Evolutionary conservation across 2,329 filamentous ascomycete genomes (phyloP).

Genomic region (Ustilaginoidea virens): DNA sequence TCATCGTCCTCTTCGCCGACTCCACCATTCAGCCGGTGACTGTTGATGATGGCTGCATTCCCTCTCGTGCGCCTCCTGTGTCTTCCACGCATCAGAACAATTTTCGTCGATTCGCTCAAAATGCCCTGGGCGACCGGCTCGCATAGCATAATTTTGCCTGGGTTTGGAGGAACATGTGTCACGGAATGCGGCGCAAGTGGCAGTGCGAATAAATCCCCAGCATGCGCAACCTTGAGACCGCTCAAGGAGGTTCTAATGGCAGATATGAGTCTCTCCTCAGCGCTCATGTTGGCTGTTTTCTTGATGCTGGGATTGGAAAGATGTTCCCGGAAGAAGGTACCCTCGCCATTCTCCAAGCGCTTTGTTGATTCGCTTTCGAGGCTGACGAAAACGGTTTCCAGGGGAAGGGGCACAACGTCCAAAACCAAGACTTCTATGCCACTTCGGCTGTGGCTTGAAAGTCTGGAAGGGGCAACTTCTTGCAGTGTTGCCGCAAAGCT

Average conservation of each 20-base stretch:
- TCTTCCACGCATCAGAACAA: constrained; percentile 59
- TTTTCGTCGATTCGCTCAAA: constrained; percentile 60
- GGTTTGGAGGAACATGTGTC: constrained; percentile 69
- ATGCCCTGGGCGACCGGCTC: constrained; percentile 87
- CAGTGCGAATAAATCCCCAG: constrained; percentile 63
- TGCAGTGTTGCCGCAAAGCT: constrained; percentile 62
- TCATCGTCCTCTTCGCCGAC: constrained; percentile 55
- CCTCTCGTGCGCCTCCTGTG: constrained; percentile 36
- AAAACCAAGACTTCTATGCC: constrained; percentile 74
- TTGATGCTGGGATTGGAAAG: constrained; percentile 25
- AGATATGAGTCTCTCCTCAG: constrained; percentile 43
- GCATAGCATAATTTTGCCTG: constrained; percentile 80
- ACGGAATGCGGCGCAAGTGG: constrained; percentile 73
- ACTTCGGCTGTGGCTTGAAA: constrained; percentile 54
- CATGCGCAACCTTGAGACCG: constrained; percentile 61
- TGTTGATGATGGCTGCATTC: constrained; percentile 27
- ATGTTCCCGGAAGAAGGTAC: constrained; percentile 59
- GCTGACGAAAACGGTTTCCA: constrained; percentile 78
- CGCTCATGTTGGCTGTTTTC: constrained; percentile 17
- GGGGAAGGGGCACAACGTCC: constrained; percentile 61
- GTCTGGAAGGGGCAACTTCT: constrained; percentile 58
- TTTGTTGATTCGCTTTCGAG: constrained; percentile 68
- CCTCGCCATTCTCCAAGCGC: constrained; percentile 69
- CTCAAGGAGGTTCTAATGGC: constrained; percentile 62
- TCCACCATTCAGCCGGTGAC: constrained; percentile 36